Evolutionary conservation across 2,329 filamentous ascomycete species (phyloP).

Genomic region (Huntiella bhutanensis): DNA sequence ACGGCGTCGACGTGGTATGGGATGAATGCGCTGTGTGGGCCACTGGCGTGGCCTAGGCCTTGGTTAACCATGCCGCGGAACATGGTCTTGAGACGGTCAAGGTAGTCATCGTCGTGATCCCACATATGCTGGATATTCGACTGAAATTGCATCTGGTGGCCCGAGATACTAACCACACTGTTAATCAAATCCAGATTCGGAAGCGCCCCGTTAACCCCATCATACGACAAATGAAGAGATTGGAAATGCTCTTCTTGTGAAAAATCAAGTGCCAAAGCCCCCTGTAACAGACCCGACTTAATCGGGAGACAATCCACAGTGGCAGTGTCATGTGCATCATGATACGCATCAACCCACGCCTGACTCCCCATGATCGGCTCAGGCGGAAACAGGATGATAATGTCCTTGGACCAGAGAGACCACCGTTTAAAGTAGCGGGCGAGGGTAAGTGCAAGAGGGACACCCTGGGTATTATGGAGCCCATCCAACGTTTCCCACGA

Average conservation of each 20-base stretch:
- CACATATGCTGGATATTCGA: conserved; percentile 75
- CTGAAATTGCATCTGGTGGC: conserved; percentile 78
- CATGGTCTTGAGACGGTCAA: conserved; percentile 70
- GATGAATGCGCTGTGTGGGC: conserved; percentile 88
- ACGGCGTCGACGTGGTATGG: conserved; percentile 95
- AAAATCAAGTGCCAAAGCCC: conserved; percentile 84
- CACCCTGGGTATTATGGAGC: conserved; percentile 66
- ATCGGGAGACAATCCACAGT: conserved; percentile 60
- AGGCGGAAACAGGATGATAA: conserved; percentile 74
- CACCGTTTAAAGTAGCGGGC: conserved; percentile 94
- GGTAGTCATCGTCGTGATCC: conserved; percentile 62
- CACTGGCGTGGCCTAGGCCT: conserved; percentile 71
- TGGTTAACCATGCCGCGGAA: conserved; percentile 84
- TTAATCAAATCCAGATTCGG: conserved; percentile 95
- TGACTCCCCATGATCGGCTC: conserved; percentile 83
- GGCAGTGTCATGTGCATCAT: conserved; percentile 61
- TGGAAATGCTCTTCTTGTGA: conserved; percentile 71
- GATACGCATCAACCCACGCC: conserved; percentile 95
- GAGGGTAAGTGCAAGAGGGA: conserved; percentile 69
- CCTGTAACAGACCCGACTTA: conserved; percentile 86
- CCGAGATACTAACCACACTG: conserved; percentile 71
- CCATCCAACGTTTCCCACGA: conserved; percentile 71
- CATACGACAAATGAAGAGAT: conserved; percentile 78
- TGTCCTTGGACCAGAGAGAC: conserved; percentile 98
- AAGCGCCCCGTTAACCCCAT: conserved; percentile 86